A percentile compares a stretch with the other conserved stretches of the same genome.
Evolutionary conservation across 2,329 filamentous ascomycete species (phyloP).

Genomic region (Pseudogymnoascus sp.): DNA sequence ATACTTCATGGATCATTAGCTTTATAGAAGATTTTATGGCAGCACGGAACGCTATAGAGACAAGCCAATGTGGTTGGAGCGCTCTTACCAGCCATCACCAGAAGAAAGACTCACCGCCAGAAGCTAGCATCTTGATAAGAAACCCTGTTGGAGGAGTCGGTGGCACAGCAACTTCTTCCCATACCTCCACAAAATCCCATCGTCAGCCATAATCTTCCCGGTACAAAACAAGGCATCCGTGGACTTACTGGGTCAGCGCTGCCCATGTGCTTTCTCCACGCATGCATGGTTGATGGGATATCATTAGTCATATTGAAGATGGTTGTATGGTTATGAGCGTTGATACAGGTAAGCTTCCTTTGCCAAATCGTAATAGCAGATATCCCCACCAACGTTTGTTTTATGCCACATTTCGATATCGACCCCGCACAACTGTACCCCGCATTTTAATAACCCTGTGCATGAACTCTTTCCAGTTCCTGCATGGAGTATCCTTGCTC

Average conservation of each 20-base stretch:
- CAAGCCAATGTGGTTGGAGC: neutral
- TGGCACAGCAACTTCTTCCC: constrained; percentile 27
- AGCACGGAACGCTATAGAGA: too few relatives aligned
- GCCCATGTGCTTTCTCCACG: constrained; percentile 32
- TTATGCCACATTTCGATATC: neutral
- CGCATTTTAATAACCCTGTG: neutral
- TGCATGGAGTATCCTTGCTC: neutral
- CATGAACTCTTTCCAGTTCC: neutral
- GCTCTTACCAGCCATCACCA: neutral
- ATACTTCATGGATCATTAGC: constrained; percentile 20
- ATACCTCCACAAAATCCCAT: constrained; percentile 16
- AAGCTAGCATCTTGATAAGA: constrained; percentile 30
- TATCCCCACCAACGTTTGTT: neutral
- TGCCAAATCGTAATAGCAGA: neutral
- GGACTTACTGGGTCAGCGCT: constrained; percentile 23
- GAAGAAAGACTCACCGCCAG: constrained; percentile 22
- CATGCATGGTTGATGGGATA: constrained; percentile 28
- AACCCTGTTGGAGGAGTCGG: constrained; percentile 22
- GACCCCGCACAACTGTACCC: neutral
- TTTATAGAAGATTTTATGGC: neutral
- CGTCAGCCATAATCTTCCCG: neutral
- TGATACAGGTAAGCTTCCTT: neutral
- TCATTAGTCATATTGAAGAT: constrained; percentile 11
- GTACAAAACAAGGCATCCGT: neutral
- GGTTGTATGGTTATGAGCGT: neutral